Evolutionary conservation across 2,329 filamentous ascomycete genomes (phyloP), one percentile per base, ranked within the genome.

Genomic region (Pseudopithomyces maydicus): DNA sequence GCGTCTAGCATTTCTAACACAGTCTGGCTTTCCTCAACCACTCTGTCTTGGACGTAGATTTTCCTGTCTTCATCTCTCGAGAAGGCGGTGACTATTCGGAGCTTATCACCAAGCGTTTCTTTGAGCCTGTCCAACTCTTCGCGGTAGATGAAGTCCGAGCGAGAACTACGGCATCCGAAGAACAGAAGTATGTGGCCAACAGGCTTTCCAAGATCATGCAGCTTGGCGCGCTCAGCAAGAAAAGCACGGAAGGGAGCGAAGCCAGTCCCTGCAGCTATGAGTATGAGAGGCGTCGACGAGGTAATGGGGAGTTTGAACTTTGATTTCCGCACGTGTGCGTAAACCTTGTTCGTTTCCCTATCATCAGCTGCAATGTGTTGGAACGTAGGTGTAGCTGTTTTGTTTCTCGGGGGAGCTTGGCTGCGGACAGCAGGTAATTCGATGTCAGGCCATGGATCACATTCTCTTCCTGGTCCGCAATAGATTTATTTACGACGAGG

Each of bases 251-350:
- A 74, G 0, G 72, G 72, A 8, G 72, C 72, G 33, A 75, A 67
- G 10, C 72, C 72, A n/a, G 71, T 74, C 8, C 72, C 72, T 3
- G 72, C 72, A 35, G 59, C 64, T 43, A 76, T 65, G 60, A 79
- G 82, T 49, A 86, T 74, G 10, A 87, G 68, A 0, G 83, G 84
- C 0, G 73, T 78, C 3, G 71, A 74, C 6, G 74, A 66, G 0
- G 73, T 67, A 11, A 74, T 65, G 0, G 81, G 81, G 2, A 82
- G 74, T 48, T 80, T 80, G 72, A 83, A 83, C 38, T 75, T 77
- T 0, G 77, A 79, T 53, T 72, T 73, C 23, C 77, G 75, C 43
- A 80, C 67, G 55, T 79, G 75, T 0, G 78, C 78, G 57, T 70
- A 71, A 43, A 79, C 51, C n/a, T 60, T 68, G 12, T 66, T 58